phyloP scores from a whole-genome alignment of 345 rosid genomes.

The Populus tremula region DNA sequence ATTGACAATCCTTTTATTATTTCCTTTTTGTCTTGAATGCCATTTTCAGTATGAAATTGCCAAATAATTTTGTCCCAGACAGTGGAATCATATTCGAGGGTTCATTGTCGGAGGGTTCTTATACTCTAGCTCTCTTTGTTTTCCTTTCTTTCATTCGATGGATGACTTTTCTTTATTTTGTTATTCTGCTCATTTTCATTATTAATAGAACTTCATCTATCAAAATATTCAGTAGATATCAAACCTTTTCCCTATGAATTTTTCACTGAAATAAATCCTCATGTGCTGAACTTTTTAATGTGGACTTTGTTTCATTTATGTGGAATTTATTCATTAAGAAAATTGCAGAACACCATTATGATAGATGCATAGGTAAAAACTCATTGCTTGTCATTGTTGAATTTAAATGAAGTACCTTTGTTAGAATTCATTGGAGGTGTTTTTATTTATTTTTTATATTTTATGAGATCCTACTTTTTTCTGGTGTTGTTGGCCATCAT shows the following conservation, averaged over 20 bases:
- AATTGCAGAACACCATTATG: not conserved
- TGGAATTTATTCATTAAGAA: not conserved
- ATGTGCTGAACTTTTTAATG: not conserved
- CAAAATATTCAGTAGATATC: not conserved
- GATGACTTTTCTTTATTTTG: not conserved
- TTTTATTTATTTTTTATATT: not conserved
- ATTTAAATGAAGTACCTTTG: not conserved
- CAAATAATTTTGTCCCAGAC: not conserved
- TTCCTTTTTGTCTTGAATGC: not conserved
- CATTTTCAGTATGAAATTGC: not conserved
- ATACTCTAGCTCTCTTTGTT: not conserved
- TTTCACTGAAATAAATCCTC: not conserved
- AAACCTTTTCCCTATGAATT: not conserved
- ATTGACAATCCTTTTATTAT: not conserved
- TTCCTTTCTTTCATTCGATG: not conserved
- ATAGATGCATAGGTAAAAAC: not conserved
- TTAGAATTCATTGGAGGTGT: not conserved
- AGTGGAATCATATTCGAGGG: not conserved
- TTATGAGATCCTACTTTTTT: not conserved
- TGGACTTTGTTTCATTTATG: not conserved
- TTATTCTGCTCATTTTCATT: not conserved
- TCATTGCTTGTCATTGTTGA: not conserved
- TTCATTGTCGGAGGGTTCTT: not conserved
- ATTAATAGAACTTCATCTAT: not conserved
- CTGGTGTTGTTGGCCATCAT: not conserved